Base-by-base conservation (phyloP, 495 filamentous ascomycete genomes). In the Daldinia concentrica region DNA sequence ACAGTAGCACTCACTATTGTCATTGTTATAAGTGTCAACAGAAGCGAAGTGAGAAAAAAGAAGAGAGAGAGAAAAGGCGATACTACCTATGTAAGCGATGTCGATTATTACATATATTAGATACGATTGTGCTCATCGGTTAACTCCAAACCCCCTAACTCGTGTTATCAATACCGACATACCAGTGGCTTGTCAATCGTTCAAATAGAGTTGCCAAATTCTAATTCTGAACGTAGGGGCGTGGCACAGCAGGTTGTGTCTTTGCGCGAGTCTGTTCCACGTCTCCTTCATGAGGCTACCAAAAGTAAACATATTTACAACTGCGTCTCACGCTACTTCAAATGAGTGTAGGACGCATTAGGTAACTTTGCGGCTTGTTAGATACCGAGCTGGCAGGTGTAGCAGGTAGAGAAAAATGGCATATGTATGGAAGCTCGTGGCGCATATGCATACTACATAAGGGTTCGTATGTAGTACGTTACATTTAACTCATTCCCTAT, bases 331-430 rank as follows among this genome's bases (percentile, higher is more conserved):
- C 37, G 9, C 14, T 36, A 17, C 62, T 51, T 56, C 41, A 45
- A 19, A 45, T 45, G n/a, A 19, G n/a, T 7, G n/a, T 19, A 6
- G 41, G n/a, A 45, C 12, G 36, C 36, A 37, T 37, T 37, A 37
- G 36, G 36, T 37, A 37, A 62, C 19, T 22, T 29, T 43, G 62
- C 51, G 41, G 54, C 55, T 66, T 8, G 39, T 48, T 36, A 66
- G 52, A 39, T 66, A 39, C 55, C 63, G 55, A 39, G 43, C 11
- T 19, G 41, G 27, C 6, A 54, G 24, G n/a, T 55, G 64, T 51
- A 60, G 56, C 51, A 57, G 12, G 24, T 29, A 45, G 9, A 27
- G 26, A 34, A 12, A 45, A 36, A n/a, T 51, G 41, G 30, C 41
- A 52, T 29, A 37, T 41, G 41, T 15, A 39, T 52, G 29, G 62